Evolutionary conservation across 1,284 basidiomycete genomes (phyloP), one percentile per base, ranked within the genome.

Genomic region (Heterobasidion occidentale): DNA sequence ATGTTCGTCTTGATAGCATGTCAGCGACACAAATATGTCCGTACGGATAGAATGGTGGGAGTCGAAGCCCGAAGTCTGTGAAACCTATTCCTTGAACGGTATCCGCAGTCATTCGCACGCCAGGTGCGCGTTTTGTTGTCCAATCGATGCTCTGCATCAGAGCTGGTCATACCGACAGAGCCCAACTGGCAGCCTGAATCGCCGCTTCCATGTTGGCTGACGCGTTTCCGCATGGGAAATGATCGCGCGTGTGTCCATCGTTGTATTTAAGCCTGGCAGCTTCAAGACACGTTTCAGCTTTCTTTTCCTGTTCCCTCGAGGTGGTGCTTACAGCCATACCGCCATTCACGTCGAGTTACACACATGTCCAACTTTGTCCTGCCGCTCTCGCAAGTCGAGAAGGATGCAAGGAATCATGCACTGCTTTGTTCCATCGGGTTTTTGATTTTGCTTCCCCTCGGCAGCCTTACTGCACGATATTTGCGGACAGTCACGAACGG

Each of bases 361-460:
- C 12, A 12, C 45, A 36, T 54, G 34, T 47, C 54, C 47, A 46
- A 50, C 47, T 42, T 19, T 51, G 14, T 36, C 50, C 17, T 56
- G 17, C 55, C 55, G 15, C 51, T 56, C 19, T 44, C 17, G 8
- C 34, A 27, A 7, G n/a, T 52, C 19, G 62, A 66, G 44, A 51
- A 59, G 47, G 60, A 69, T 51, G 70, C 70, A 6, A 71, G 67
- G 58, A 73, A 66, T 11, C 83, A 86, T 68, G 81, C 77, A 6
- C 68, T 80, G n/a, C 68, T 81, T 38, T 76, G 74, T 48, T 68
- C 74, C 3, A 65, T 80, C 46, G 83, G 80, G 2, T 84, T 85
- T 61, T 70, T 87, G 59, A 68, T 87, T 51, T 63, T 86, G 3
- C 70, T 87, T 0, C 86, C 86, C 1, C 57, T 81, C 27, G 86